Conservation (phyloP, 1,139 yeast species). For the Candida anutae region DNA sequence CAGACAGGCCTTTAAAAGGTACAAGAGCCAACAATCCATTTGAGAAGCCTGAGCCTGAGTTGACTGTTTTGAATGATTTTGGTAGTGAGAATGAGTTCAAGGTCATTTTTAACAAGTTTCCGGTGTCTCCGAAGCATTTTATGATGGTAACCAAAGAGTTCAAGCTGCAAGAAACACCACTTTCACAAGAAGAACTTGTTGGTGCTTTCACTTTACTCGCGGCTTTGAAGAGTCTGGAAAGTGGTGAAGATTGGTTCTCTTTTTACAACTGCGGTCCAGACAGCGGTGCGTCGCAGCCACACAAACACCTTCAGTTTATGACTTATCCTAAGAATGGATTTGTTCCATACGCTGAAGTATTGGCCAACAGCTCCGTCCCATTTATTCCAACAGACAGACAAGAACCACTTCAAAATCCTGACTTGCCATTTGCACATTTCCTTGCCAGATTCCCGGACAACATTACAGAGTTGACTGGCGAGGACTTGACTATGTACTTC, state of each 20-base stretch:
- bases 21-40: conserved; percentile 56
- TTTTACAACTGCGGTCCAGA: conserved; percentile 84
- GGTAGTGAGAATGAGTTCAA: conserved; percentile 45
- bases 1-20: conserved; percentile 49
- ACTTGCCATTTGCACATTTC: conserved; percentile 77
- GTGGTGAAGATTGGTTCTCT: conserved; percentile 43
- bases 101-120: conserved; percentile 76
- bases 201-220: conserved; percentile 48
- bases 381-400: conserved; percentile 44
- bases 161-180: conserved; percentile 63
- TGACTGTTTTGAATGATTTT: conserved; percentile 51
- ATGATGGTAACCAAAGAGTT: conserved; percentile 69
- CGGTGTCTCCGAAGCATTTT: conserved; percentile 73
- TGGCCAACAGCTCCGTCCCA: conserved; percentile 40
- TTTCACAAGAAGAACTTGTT: conserved; percentile 59
- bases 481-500: conserved; percentile 54
- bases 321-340: conserved; percentile 51
- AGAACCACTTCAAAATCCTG: conserved; percentile 55
- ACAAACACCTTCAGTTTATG: conserved; percentile 85
- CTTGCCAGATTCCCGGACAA: conserved; percentile 55
- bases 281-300: conserved; percentile 91
- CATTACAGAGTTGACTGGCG: conserved; percentile 31
- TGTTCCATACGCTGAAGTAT: conserved; percentile 50
- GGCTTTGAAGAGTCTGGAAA: conserved; percentile 12
- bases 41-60: conserved; percentile 67